Evolutionary conservation across 345 rosid genomes (phyloP).

Genomic region (Hevea brasiliensis): DNA sequence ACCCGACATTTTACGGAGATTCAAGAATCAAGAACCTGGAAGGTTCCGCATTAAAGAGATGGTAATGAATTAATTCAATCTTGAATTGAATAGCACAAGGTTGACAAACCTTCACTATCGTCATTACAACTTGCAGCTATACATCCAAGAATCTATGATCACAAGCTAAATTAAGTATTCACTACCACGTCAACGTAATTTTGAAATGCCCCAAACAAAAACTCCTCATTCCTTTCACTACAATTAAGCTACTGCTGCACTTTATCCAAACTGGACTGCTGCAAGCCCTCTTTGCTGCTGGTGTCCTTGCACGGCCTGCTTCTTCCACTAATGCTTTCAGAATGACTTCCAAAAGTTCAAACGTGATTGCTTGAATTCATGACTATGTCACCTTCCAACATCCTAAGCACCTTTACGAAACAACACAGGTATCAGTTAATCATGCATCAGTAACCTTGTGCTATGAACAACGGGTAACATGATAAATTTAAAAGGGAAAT

Average conservation of each 20-base stretch:
- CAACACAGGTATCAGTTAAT: conserved; percentile 1
- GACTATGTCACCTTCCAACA: conserved; percentile 67
- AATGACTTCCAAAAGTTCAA: conserved; percentile 5
- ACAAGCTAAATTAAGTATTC: background rate
- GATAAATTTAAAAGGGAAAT: too few relatives aligned
- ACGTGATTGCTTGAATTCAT: conserved; percentile 31
- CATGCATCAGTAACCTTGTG: background rate
- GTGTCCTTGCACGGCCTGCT: background rate
- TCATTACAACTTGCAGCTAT: background rate
- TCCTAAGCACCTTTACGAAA: conserved; percentile 67
- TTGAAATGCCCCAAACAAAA: background rate
- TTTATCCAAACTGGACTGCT: background rate
- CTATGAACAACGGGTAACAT: background rate
- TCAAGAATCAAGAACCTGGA: too few relatives aligned
- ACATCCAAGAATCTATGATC: conserved; percentile 5
- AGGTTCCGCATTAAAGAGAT: too few relatives aligned
- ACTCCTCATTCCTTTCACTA: background rate
- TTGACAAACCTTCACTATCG: background rate
- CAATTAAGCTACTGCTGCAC: too few relatives aligned
- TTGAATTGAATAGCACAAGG: background rate
- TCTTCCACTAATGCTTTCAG: background rate
- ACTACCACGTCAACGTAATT: background rate
- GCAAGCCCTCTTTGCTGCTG: background rate
- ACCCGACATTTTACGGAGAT: too few relatives aligned
- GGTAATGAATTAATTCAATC: background rate